Evolutionary conservation across 2,329 filamentous ascomycete species (phyloP), one percentile per base, ranked within the genome.

Genomic region (Zalaria obscura): DNA sequence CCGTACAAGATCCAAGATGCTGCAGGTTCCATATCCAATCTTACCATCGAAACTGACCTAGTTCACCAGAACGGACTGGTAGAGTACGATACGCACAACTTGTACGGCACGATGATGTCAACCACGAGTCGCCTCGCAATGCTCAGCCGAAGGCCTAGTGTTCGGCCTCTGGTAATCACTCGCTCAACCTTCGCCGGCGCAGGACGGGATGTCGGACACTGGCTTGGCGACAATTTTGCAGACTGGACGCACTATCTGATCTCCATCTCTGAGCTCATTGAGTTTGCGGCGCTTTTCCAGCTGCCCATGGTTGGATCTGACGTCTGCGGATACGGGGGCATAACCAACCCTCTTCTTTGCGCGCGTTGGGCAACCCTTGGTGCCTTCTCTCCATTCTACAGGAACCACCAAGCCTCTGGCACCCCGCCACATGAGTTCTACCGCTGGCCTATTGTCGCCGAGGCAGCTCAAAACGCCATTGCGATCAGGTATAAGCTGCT

Each of bases 51-150:
- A 47, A 82, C 80, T 0, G 73, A 84, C 52, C 61, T 84, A 5
- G 69, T 78, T 5, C 80, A 85, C 55, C 68, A 75, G 35, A 78
- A 81, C 44, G 80, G 80, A 1, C 63, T 78, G 32, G 66, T 68
- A 18, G 75, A 83, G 57, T 85, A 83, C 53, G 83, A 88, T 50
- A 82, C 77, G 0, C 83, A 88, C 57, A 87, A 87, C 50, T 59
- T 87, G 1, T 86, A 83, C 56, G 83, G 83, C 1, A 73, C 74
- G 52, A 69, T 84, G 76, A 88, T 87, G 82, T 80, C 78, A 1
- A 61, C 67, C 11, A 64, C 73, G 4, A 82, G 79, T 0, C 71
- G 75, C 40, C 59, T 69, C 8, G 77, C 83, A 1, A 83, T 88
- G 80, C 58, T 76, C 5, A 59, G 65, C 8, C 73, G 82, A 5